Percentiles rank a stretch among this genome's conserved stretches.
Evolutionary conservation across 805 yeast genomes (phyloP).

Genomic region (Metschnikowia continentalis): DNA sequence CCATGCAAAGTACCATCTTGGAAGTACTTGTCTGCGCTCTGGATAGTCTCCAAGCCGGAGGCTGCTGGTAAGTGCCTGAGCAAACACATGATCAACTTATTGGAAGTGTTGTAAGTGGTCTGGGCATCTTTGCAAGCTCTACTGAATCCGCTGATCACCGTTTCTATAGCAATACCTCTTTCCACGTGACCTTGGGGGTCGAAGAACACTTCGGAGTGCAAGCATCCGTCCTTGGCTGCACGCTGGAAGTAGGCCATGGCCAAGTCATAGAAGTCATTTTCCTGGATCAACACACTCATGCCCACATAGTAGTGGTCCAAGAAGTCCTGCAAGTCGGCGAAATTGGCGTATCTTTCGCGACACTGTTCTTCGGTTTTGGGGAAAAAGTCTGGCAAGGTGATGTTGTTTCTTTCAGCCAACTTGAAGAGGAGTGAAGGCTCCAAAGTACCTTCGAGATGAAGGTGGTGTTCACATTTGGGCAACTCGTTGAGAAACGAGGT

Average conservation of each 20-base stretch:
- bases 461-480: slow-evolving; percentile 86
- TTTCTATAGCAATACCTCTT: slow-evolving; percentile 56
- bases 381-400: slow-evolving; percentile 57
- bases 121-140: slow-evolving; percentile 65
- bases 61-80: slow-evolving; percentile 68
- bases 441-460: slow-evolving; percentile 79
- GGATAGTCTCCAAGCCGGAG: slow-evolving; percentile 55
- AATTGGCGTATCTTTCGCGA: slow-evolving; percentile 54
- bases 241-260: slow-evolving; percentile 69
- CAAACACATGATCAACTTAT: slow-evolving; percentile 76
- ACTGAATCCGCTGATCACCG: slow-evolving; percentile 61
- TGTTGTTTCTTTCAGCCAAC: slow-evolving; percentile 60
- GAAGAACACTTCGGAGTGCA: slow-evolving; percentile 73
- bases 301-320: slow-evolving; percentile 77
- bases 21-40: slow-evolving; percentile 48
- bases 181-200: slow-evolving; percentile 84
- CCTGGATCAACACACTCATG: slow-evolving; percentile 65
- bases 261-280: slow-evolving; percentile 70
- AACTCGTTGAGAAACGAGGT: slow-evolving; percentile 55
- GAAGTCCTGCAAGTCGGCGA: slow-evolving; percentile 72
- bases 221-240: slow-evolving; percentile 55
- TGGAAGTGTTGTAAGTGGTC: slow-evolving; percentile 55
- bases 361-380: slow-evolving; percentile 55
- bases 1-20: slow-evolving; percentile 63
- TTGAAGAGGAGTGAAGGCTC: slow-evolving; percentile 71